A percentile compares a stretch with the other conserved stretches of the same genome.
These are phyloP conservation scores for Penicillium brevicompactum DNA, from an alignment of 2,329 filamentous ascomycete species.

Conservation along the genomic window DNA sequence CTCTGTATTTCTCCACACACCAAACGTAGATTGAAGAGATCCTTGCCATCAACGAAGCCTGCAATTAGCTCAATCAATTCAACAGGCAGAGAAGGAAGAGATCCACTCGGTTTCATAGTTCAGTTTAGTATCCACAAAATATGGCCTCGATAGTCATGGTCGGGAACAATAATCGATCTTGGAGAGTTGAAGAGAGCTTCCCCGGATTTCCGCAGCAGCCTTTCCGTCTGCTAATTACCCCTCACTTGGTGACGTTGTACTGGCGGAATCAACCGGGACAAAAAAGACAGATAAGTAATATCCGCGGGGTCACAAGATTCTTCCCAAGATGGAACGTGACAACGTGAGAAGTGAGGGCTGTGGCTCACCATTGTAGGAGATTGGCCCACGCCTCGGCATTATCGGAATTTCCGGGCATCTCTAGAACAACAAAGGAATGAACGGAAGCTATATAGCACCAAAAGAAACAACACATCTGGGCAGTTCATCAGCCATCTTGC, in stretches of 20 bases:
- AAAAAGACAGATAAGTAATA: neutral
- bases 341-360: no score
- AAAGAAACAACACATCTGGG: no score
- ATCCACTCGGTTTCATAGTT: conserved; percentile 1
- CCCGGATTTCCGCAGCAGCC: neutral
- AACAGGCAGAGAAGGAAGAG: conserved; percentile 16
- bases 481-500: no score
- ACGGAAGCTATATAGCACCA: no score
- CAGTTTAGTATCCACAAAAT: neutral
- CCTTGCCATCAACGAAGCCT: conserved; percentile 5
- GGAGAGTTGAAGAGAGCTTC: conserved; percentile 1
- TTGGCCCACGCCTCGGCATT: no score
- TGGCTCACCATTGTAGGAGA: no score
- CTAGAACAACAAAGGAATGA: no score
- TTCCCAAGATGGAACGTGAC: neutral
- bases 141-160: neutral
- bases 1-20: conserved; percentile 20
- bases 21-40: conserved; percentile 20
- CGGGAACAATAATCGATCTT: neutral
- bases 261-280: neutral
- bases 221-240: neutral
- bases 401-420: no score
- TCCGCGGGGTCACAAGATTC: neutral
- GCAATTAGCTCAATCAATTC: conserved; percentile 25
- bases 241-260: neutral